These are phyloP conservation scores for Rhododendron simsii DNA, from an alignment of 148 eudicot species.

Conservation along the genomic window DNA sequence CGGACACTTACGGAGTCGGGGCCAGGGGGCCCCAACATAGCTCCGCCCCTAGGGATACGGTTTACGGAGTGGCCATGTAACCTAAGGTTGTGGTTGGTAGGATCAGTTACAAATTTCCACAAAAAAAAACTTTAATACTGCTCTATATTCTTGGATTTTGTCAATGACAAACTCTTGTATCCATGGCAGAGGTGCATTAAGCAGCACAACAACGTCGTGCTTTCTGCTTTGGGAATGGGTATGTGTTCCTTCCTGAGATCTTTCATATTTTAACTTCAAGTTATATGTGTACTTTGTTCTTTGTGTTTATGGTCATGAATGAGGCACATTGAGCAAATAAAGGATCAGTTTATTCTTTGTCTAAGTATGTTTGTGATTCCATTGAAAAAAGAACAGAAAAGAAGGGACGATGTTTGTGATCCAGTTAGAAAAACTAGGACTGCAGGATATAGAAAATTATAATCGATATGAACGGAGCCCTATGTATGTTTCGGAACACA, in stretches of 20 bases:
- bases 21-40: no score
- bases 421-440: background rate
- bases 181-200: conserved; percentile 40
- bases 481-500: background rate
- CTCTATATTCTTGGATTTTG: background rate
- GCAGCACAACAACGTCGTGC: conserved; percentile 41
- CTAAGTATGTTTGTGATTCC: background rate
- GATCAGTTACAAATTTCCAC: background rate
- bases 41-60: background rate
- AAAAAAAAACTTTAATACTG: background rate
- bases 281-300: background rate
- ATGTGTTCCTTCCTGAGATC: conserved; percentile 5
- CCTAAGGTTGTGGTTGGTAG: background rate
- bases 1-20: no score
- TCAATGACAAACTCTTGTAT: background rate
- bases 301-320: background rate
- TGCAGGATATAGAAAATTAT: background rate
- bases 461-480: background rate
- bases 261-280: background rate
- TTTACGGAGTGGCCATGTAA: background rate
- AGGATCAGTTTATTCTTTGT: background rate
- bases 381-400: background rate
- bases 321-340: background rate
- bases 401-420: background rate
- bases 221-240: conserved; percentile 58